Percentiles rank a stretch among this genome's conserved stretches.
These are phyloP conservation scores for Hanseniaspora hatyaiensis DNA, from an alignment of 805 yeast species.

Conservation along the genomic window DNA sequence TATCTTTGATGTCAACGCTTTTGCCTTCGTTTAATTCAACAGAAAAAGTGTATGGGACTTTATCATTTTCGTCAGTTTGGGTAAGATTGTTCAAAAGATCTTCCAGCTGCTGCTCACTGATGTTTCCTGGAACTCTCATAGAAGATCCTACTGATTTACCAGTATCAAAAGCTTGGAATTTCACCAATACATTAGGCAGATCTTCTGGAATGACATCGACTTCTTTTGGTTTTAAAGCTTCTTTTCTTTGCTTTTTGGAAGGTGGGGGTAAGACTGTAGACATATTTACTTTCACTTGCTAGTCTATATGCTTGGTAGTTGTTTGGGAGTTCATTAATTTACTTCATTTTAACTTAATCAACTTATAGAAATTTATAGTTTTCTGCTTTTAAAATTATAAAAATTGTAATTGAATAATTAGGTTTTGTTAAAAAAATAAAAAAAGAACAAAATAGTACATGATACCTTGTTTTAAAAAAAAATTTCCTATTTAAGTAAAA, in stretches of 20 bases:
- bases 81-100: constrained; percentile 71
- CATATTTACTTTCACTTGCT: too few species aligned
- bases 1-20: constrained; percentile 61
- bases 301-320: not conserved
- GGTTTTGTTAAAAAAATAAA: too few species aligned
- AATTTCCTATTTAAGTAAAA: not conserved
- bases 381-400: too few species aligned
- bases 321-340: not conserved
- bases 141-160: constrained; percentile 79
- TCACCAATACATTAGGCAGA: constrained; percentile 75
- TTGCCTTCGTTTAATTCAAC: constrained; percentile 39
- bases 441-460: too few species aligned
- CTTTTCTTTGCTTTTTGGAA: constrained; percentile 73
- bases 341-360: not conserved
- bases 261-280: constrained; percentile 91
- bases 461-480: too few species aligned
- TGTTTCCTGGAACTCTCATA: constrained; percentile 81
- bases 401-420: too few species aligned
- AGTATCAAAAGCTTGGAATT: constrained; percentile 85
- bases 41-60: constrained; percentile 81
- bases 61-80: constrained; percentile 48
- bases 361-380: too few species aligned
- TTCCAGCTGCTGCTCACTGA: constrained; percentile 76
- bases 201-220: constrained; percentile 63
- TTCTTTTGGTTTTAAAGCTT: constrained; percentile 70